Evolutionary conservation across 2,329 filamentous ascomycete species (phyloP).

Genomic region (Ceratocystiopsis minuta): DNA sequence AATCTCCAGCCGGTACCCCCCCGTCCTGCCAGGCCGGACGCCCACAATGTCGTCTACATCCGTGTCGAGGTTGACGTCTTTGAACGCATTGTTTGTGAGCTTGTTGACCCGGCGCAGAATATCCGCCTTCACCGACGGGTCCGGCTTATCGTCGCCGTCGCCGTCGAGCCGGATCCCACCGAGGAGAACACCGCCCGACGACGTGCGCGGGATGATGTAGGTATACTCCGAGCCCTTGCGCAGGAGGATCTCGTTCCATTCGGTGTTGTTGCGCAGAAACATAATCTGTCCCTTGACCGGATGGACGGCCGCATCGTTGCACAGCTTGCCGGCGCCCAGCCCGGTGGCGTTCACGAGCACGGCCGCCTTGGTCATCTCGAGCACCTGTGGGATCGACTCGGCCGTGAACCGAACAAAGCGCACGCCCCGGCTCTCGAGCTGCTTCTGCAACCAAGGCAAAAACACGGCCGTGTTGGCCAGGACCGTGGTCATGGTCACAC

Average conservation of each 20-base stretch:
- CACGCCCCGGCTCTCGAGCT: constrained; percentile 1
- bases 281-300: constrained; percentile 1
- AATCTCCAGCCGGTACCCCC: too few species aligned
- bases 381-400: not conserved
- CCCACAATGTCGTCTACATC: too few species aligned
- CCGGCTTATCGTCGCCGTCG: too few species aligned
- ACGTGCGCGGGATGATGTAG: constrained; percentile 1
- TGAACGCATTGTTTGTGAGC: too few species aligned
- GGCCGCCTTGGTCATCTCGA: not conserved
- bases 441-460: too few species aligned
- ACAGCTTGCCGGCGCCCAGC: not conserved
- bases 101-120: too few species aligned
- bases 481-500: too few species aligned
- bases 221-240: constrained; percentile 3
- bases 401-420: not conserved
- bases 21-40: too few species aligned
- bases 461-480: too few species aligned
- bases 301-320: not conserved
- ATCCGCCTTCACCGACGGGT: too few species aligned
- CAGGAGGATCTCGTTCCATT: constrained; percentile 1
- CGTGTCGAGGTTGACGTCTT: too few species aligned
- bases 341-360: constrained; percentile 3
- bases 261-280: not conserved
- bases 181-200: constrained; percentile 1
- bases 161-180: too few species aligned